Base-by-base conservation (phyloP, 139 green algal species). In the Coelastrella sp. region DNA sequence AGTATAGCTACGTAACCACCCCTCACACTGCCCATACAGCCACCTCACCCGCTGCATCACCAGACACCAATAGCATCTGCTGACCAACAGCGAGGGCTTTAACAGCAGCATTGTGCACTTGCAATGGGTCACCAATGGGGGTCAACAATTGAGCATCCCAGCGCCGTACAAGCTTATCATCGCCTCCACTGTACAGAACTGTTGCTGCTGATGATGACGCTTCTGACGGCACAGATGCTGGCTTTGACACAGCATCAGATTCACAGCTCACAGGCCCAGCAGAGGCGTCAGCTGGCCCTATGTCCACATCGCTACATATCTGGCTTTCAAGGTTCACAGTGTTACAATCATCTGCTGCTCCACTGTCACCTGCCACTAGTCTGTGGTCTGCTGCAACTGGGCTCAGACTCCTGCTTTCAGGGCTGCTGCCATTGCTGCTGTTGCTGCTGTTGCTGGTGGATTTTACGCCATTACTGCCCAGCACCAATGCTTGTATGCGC, bases 131-230 rank as follows among this genome's bases (percentile, higher is more conserved):
- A 17, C 85, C 75, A 35, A 90, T 25, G 0, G 88, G 77, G 17
- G 53, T 35, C 83, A 93, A 81, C 84, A 89, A 62, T 15, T n/a
- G 19, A 8, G 83, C 64, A 41, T 85, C 66, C 88, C 88, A 93
- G 48, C 86, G 80, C 17, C 90, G 90, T 25, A 92, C 59, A 23
- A 88, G 57, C 17, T 32, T 9, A 85, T 96, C 94, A 59, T 92
- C 92, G 8, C 94, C 94, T 21, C 93, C 93, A 4, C 91, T 94
- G 93, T 94, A 96, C 37, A 96, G 67, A 19, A 94, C 53, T 11
- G 87, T 40, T 23, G 38, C 5, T 4, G 51, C 27, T 7, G 75
- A 71, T 21, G 75, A 35, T 6, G 72, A 82, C 51, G 48, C 40
- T 27, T 27, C 21, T 32, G 72, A 15, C 2, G 48, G 21, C 30